Evolutionary conservation across 345 rosid genomes (phyloP).

Genomic region (Euphorbia peplus): DNA sequence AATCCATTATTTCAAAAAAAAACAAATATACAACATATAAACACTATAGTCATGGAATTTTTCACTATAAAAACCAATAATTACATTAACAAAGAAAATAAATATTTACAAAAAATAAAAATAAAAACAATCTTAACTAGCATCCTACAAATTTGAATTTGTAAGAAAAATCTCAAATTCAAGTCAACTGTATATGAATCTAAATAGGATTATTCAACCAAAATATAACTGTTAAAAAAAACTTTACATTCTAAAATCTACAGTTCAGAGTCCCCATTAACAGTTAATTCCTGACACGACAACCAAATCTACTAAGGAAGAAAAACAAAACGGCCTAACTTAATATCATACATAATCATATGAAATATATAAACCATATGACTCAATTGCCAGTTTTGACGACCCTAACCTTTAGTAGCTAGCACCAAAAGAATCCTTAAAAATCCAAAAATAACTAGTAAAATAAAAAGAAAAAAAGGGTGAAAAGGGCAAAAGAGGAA

Average conservation of each 20-base stretch:
- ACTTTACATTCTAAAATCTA: slow-evolving; percentile 30
- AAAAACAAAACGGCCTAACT: background rate
- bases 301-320: background rate
- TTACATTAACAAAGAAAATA: slow-evolving; percentile 22
- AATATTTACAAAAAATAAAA: slow-evolving; percentile 31
- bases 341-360: no score
- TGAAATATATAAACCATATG: no score
- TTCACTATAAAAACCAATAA: slow-evolving; percentile 11
- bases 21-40: no score
- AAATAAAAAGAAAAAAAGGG: background rate
- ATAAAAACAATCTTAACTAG: background rate
- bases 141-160: no score
- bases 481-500: background rate
- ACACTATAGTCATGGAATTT: background rate
- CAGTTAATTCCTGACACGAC: slow-evolving; percentile 15
- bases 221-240: background rate
- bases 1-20: no score
- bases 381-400: background rate
- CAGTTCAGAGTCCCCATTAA: slow-evolving; percentile 15
- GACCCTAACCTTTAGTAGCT: slow-evolving; percentile 4
- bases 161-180: no score
- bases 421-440: slow-evolving; percentile 46
- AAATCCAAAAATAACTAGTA: slow-evolving; percentile 15
- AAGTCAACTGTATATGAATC: no score
- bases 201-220: no score